Base-by-base conservation (phyloP, 768 basidiomycete species). In the Rickenella mellea region DNA sequence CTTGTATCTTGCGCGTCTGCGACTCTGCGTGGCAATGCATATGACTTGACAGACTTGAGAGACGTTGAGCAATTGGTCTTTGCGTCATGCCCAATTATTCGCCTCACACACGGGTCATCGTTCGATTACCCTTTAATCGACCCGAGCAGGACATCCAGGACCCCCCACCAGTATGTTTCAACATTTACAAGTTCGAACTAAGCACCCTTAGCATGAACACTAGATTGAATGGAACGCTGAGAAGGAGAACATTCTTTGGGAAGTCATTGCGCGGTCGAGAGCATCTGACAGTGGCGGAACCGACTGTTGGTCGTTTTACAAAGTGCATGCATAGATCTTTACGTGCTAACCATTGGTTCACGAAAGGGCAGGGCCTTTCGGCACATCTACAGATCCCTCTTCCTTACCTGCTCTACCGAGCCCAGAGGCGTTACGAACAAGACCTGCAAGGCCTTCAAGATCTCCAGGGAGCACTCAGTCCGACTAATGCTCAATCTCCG, bases 151-250 rank as follows among this genome's bases (percentile, higher is more conserved):
- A 82, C 9, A 59, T 69, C 7, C 60, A 63, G n/a, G 76, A 87
- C 48, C 84, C 84, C 40, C 77, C 80, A 32, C 68, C 67, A 57
- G 86, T 87, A 58, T 56, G 77, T 70, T n/a, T 38, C 19, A 35
- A 25, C 22, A 5, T 17, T 33, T 41, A 33, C 33, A 7, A 14
- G 19, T 26, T 15, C 24, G 19, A 19, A 11, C 22, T 22, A 36
- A 17, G 24, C 7, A 8, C 33, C 20, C 39, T 21, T 11, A 40
- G 38, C 24, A 27, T 41, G 27, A 27, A 14, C 39, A 20, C 21
- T 53, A 90, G 87, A 80, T 91, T 58, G 80, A 84, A 66, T 91
- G 88, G 88, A 85, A 73, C 31, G 50, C 74, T 6, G 84, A 89
- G 44, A 91, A 90, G 58, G 88, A 89, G 33, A 80, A 81, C 47